Base-by-base conservation (phyloP, 2,329 filamentous ascomycete species). In the Incumbomyces delicatus region DNA sequence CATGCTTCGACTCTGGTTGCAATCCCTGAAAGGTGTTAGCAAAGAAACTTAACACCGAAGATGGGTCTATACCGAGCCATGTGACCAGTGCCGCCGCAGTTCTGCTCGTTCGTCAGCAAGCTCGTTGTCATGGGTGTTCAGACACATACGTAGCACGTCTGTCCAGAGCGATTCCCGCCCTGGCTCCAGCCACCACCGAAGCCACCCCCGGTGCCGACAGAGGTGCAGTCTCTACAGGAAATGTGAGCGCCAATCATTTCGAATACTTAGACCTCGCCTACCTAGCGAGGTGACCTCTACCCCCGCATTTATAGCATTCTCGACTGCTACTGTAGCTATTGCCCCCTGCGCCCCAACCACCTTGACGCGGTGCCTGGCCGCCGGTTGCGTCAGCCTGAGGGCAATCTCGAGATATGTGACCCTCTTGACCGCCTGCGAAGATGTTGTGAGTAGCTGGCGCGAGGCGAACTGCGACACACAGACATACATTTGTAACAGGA, bases 291-390 rank as follows among this genome's bases (percentile, higher is more conserved):
- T 96, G 92, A 51, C 92, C 92, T 57, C 88, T 77, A 75, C 95
- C 86, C 54, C 89, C 89, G 72, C 92, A 98, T 83, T 95, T 95
- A 81, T 95, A 95, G 81, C 88, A 95, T 72, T 94, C 84, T 58
- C 83, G 70, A 38, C 55, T 76, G 47, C 70, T 65, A 54, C 70
- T 66, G 57, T 65, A 66, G 55, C 67, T 66, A 57, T 69, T 70
- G 53, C 69, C 66, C 50, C 66, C 63, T 55, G 68, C 71, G 56
- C 68, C 70, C 58, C 68, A 69, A 51, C 68, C 70, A 50, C 68
- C 72, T 51, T 66, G 69, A 44, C 72, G 20, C 2, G 6, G 3
- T 22, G 8, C 71, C 53, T 70, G 71, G 54, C 74, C 71, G 31
- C 49, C 57, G 44, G 57, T 55, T 38, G 63, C 64, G 48, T 58